These are phyloP conservation scores for Polyplosphaeria fusca DNA, from an alignment of 495 filamentous ascomycete genomes.

Conservation along the genomic window DNA sequence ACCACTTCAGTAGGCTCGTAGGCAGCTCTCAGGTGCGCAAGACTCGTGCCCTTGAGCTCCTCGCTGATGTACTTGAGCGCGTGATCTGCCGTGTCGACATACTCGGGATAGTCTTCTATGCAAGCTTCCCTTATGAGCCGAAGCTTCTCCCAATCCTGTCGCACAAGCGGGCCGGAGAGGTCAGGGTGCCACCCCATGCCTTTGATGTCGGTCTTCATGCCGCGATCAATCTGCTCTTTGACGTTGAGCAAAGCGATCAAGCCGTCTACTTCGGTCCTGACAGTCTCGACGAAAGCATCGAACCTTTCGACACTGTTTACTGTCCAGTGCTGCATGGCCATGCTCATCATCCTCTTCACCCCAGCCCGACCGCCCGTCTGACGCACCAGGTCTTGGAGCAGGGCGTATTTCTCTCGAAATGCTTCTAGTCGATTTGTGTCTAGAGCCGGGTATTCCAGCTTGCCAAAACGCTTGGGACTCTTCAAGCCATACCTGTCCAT, in stretches of 20 bases:
- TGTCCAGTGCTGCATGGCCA: conserved; percentile 35
- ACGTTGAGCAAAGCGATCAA: conserved; percentile 36
- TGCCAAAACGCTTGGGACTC: conserved; percentile 32
- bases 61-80: conserved; percentile 30
- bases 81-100: conserved; percentile 25
- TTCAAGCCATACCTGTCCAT: conserved; percentile 39
- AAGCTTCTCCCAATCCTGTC: conserved; percentile 34
- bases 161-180: conserved; percentile 7
- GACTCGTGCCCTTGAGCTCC: conserved; percentile 12
- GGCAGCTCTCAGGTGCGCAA: conserved; percentile 4
- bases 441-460: conserved; percentile 29
- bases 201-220: conserved; percentile 38
- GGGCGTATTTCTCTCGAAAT: conserved; percentile 38
- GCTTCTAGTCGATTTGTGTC: conserved; percentile 38
- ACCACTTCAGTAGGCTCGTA: background rate
- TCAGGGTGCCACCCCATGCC: conserved; percentile 40
- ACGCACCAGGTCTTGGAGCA: conserved; percentile 38
- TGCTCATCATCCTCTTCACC: conserved; percentile 25
- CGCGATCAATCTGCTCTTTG: conserved; percentile 37
- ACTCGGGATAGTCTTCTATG: conserved; percentile 34
- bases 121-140: conserved; percentile 34
- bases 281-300: conserved; percentile 30
- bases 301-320: conserved; percentile 33
- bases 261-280: conserved; percentile 32
- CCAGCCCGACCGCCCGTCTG: conserved; percentile 4